Conservation (phyloP, 2,329 filamentous ascomycete species). For the Scedosporium dehoogii region DNA sequence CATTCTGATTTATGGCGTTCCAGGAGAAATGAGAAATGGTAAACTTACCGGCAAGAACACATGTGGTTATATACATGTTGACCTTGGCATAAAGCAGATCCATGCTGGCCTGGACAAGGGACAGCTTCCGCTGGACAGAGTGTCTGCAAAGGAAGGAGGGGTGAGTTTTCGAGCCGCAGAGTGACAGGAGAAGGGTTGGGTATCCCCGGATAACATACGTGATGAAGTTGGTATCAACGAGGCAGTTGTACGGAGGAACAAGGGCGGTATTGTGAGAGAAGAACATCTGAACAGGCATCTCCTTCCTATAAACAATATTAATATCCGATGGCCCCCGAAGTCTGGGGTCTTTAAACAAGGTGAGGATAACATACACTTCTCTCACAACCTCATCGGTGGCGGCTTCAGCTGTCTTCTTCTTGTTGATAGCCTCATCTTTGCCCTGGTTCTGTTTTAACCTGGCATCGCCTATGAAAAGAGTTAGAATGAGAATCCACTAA, state of each 20-base stretch:
- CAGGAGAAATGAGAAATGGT: neutral
- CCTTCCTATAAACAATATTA: constrained; percentile 38
- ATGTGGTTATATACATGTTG: constrained; percentile 70
- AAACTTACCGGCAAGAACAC: constrained; percentile 50
- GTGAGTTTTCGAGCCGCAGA: neutral
- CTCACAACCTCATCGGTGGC: constrained; percentile 54
- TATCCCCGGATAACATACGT: neutral
- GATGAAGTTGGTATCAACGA: constrained; percentile 85
- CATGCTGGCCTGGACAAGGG: constrained; percentile 82
- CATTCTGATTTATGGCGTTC: neutral
- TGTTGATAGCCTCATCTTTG: constrained; percentile 49
- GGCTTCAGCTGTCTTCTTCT: constrained; percentile 47
- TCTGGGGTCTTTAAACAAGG: constrained; percentile 4
- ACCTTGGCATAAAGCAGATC: constrained; percentile 89
- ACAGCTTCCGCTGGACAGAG: constrained; percentile 83
- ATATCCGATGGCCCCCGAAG: constrained; percentile 1
- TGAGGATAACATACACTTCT: constrained; percentile 43
- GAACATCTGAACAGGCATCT: constrained; percentile 76
- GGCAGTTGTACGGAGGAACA: constrained; percentile 68
- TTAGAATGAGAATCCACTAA: neutral
- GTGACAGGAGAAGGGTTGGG: neutral
- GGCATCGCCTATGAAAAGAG: constrained; percentile 43
- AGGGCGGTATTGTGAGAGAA: constrained; percentile 83
- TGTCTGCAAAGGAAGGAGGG: constrained; percentile 40
- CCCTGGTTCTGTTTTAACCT: constrained; percentile 72